Conservation (phyloP, 495 filamentous ascomycete species). For the Darksidea phi region DNA sequence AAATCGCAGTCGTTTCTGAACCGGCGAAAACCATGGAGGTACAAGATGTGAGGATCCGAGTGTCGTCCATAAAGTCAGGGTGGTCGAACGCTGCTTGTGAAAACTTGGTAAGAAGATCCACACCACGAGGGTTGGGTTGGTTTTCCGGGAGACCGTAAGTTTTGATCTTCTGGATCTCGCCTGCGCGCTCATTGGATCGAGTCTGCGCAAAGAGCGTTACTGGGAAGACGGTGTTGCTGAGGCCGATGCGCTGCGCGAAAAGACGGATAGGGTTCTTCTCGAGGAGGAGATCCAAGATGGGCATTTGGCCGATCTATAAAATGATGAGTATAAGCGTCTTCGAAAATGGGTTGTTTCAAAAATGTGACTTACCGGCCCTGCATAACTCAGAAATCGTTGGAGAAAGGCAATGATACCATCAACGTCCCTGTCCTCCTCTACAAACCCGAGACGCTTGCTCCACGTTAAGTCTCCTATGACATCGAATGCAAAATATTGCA, state of each 20-base stretch:
- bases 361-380: conserved; percentile 41
- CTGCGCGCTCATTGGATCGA: conserved; percentile 55
- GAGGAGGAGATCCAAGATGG: conserved; percentile 51
- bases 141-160: conserved; percentile 35
- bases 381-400: conserved; percentile 49
- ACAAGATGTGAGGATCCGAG: conserved; percentile 63
- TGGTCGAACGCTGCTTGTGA: conserved; percentile 49
- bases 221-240: conserved; percentile 58
- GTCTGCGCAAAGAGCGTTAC: conserved; percentile 61
- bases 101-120: conserved; percentile 52
- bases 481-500: conserved; percentile 79
- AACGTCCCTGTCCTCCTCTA: conserved; percentile 45
- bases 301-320: conserved; percentile 50
- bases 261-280: conserved; percentile 53
- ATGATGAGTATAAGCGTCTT: neutral
- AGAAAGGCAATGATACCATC: conserved; percentile 47
- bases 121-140: conserved; percentile 41
- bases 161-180: conserved; percentile 46
- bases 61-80: conserved; percentile 65
- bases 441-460: conserved; percentile 45
- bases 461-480: conserved; percentile 58
- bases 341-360: neutral
- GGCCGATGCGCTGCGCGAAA: conserved; percentile 42
- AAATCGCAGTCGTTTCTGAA: conserved; percentile 48
- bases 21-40: conserved; percentile 60